Conservation (phyloP, 1,284 basidiomycete species). For the Cutaneotrichosporon daszewskae region DNA sequence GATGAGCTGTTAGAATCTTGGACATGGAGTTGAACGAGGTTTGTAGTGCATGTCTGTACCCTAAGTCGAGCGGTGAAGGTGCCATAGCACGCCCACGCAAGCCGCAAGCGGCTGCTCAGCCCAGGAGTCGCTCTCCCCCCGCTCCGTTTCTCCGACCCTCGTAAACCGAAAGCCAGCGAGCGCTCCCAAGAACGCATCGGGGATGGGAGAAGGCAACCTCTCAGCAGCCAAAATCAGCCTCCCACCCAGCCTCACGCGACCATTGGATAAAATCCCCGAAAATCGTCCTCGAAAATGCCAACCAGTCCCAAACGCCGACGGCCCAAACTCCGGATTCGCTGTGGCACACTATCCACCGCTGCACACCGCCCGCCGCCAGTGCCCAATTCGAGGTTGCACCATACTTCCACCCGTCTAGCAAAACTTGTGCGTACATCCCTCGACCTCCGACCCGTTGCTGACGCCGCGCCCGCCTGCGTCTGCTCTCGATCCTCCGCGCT, state of each 20-base stretch:
- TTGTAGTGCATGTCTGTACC: too few species aligned
- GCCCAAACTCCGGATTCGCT: background rate
- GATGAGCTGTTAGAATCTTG: constrained; percentile 1
- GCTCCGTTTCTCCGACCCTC: constrained; percentile 20
- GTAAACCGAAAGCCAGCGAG: constrained; percentile 12
- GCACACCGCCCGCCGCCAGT: background rate
- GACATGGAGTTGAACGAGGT: too few species aligned
- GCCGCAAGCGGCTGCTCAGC: too few species aligned
- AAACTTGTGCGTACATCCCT: constrained; percentile 9
- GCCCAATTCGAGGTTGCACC: background rate
- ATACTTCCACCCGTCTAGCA: constrained; percentile 6
- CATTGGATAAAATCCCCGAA: background rate
- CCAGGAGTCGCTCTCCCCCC: constrained; percentile 13
- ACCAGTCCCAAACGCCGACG: background rate
- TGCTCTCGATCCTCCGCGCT: background rate
- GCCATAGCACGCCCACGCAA: background rate
- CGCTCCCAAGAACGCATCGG: constrained; percentile 17
- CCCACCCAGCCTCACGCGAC: background rate
- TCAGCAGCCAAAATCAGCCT: background rate
- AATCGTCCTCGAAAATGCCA: background rate
- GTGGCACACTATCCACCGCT: background rate
- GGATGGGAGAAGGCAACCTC: constrained; percentile 3
- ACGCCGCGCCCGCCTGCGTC: too few species aligned
- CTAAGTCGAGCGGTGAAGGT: too few species aligned
- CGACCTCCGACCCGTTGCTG: constrained; percentile 4